phyloP scores from a whole-genome alignment of 75 land plant species.

The Pinus albicaulis region DNA sequence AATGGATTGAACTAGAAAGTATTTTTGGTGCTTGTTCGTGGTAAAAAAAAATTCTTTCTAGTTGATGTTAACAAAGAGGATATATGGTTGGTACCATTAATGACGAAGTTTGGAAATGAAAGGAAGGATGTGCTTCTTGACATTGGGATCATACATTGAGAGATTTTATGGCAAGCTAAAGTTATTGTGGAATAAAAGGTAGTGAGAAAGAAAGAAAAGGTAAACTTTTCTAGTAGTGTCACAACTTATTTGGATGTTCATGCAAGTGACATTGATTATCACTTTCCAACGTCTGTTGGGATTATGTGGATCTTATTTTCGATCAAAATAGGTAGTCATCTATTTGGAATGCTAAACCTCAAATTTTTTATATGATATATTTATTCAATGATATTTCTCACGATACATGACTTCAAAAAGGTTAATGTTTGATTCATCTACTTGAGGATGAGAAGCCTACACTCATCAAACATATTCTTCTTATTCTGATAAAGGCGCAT shows the following conservation, averaged over 20 bases:
- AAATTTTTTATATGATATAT: slow-evolving; percentile 64
- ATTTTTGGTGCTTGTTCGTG: slow-evolving; percentile 62
- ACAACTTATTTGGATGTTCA: slow-evolving; percentile 10
- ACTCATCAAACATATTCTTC: slow-evolving; percentile 24
- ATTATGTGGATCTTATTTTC: slow-evolving; percentile 66
- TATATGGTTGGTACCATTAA: slow-evolving; percentile 79
- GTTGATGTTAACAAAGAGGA: slow-evolving; percentile 54
- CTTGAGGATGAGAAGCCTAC: slow-evolving; percentile 20
- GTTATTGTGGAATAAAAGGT: slow-evolving; percentile 75
- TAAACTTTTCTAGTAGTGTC: slow-evolving; percentile 7
- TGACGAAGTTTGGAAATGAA: slow-evolving; percentile 77
- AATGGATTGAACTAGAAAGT: slow-evolving; percentile 22
- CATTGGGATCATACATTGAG: slow-evolving; percentile 76
- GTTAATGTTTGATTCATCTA: slow-evolving; percentile 24
- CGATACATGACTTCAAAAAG: slow-evolving; percentile 43
- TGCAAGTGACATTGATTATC: slow-evolving; percentile 47
- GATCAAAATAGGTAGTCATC: slow-evolving; percentile 44
- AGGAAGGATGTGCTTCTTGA: slow-evolving; percentile 75
- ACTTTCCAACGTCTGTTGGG: slow-evolving; percentile 40
- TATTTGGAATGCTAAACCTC: slow-evolving; percentile 71
- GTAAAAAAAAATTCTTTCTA: slow-evolving; percentile 66
- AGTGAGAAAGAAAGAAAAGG: slow-evolving; percentile 35
- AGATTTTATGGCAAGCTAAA: slow-evolving; percentile 84
- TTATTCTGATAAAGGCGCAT: slow-evolving; percentile 33
- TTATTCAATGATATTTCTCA: slow-evolving; percentile 69